Evolutionary conservation across 2,329 filamentous ascomycete genomes (phyloP).

Genomic region (Stachybotrys chlorohalonatus): DNA sequence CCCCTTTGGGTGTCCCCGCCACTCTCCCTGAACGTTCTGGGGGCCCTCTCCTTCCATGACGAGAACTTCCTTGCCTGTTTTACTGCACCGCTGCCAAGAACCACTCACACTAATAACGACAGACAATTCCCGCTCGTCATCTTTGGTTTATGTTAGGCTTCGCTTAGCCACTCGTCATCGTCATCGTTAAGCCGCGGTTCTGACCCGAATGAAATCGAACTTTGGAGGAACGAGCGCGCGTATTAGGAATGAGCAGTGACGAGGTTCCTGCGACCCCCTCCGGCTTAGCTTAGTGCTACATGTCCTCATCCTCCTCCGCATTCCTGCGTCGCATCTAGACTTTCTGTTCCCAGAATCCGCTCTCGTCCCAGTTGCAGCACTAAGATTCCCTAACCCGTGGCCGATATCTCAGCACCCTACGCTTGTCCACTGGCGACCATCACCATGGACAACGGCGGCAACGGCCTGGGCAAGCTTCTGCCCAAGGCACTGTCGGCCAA

Average conservation of each 20-base stretch:
- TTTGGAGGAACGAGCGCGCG: neutral
- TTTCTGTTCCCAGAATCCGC: no score
- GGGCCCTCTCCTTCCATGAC: no score
- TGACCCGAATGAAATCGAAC: neutral
- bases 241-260: neutral
- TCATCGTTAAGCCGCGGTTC: neutral
- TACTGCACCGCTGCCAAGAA: no score
- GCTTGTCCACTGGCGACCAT: neutral
- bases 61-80: no score
- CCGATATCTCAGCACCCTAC: neutral
- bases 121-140: no score
- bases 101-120: no score
- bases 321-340: neutral
- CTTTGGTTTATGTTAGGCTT: no score
- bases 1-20: no score
- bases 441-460: slow-evolving; percentile 11
- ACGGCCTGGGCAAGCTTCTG: slow-evolving; percentile 40
- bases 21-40: no score
- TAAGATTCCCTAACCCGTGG: neutral
- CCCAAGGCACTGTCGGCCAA: slow-evolving; percentile 41
- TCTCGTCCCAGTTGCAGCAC: no score
- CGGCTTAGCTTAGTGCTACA: neutral
- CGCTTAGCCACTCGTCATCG: neutral
- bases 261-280: neutral
- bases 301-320: neutral